These are phyloP conservation scores for Ailanthus altissimus DNA, from an alignment of 345 rosid genomes.

Conservation along the genomic window DNA sequence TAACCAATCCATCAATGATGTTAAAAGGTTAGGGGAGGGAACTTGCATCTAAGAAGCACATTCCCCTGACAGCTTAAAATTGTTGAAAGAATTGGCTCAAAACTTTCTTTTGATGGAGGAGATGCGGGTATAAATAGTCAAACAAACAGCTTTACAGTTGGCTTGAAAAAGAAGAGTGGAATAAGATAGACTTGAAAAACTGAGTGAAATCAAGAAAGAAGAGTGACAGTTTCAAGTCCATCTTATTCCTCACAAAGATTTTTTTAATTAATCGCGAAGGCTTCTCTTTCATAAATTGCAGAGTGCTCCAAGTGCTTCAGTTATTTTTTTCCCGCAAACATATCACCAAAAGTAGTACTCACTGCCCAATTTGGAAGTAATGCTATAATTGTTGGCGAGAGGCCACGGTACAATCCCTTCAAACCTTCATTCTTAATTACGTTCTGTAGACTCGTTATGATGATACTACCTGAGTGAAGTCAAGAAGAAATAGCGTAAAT, in stretches of 20 bases:
- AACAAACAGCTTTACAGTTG: conserved; percentile 14
- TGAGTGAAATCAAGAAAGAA: not conserved
- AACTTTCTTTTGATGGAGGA: not conserved
- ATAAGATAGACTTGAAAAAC: not conserved
- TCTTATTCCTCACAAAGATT: not conserved
- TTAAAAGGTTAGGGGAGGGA: not conserved
- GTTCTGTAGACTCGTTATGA: conserved; percentile 62
- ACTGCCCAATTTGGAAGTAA: conserved; percentile 98
- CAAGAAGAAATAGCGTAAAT: conserved; percentile 11
- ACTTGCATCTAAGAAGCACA: conserved; percentile 3
- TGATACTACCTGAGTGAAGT: conserved; percentile 63
- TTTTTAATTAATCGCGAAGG: not conserved
- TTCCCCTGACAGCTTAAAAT: not conserved
- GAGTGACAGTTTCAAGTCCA: not conserved
- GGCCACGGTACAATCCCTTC: conserved; percentile 89
- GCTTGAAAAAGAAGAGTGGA: not conserved
- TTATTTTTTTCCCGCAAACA: not conserved
- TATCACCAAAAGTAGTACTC: conserved; percentile 35
- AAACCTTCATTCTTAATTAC: conserved; percentile 72
- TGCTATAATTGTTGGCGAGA: conserved; percentile 90
- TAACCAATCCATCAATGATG: not conserved
- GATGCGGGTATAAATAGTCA: not conserved
- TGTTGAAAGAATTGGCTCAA: not conserved
- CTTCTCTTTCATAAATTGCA: conserved; percentile 2
- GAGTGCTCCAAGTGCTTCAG: not conserved